Base-by-base conservation (phyloP, 768 basidiomycete species). In the Galerina marginata region DNA sequence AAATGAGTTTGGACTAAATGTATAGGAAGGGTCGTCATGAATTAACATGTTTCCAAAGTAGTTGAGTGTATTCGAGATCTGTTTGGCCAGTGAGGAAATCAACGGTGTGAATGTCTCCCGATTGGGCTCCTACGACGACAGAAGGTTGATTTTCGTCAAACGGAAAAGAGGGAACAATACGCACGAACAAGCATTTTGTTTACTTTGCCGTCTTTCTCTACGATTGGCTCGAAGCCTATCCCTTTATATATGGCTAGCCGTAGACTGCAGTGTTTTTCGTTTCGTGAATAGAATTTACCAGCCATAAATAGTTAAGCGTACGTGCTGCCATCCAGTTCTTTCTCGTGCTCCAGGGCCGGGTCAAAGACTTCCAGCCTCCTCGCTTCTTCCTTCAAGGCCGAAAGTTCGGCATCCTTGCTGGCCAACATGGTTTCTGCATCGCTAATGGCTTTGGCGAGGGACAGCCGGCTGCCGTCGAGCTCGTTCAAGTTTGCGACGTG, bases 371-470 rank as follows among this genome's bases (percentile, higher is more conserved):
- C 91, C 60, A 91, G 70, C 43, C 71, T 73, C 36, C 81, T 79
- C 0, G 82, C 82, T 62, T 87, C 86, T 55, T 89, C 89, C 65
- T 89, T 90, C 59, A 93, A 75, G 4, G 79, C 77, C 6, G 89
- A 79, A 0, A 92, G 81, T 67, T 91, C 90, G 2, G 85, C 87
- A 66, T 93, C 90, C 66, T 86, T 87, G 66, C 82, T 85, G 6
- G 86, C 85, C 6, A 90, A 71, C 47, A 84, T 71, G 42, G 83
- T 81, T 74, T 93, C 90, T 1, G 82, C 79, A 63, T 92, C 91
- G 52, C 88, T 87, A 63, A 92, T 89, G 5, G 88, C 84, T 67
- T 93, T 93, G 23, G 82, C 86, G 14, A 92, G 79, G 14, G 88
- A 85, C 47, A 92, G 71, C 36, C 85, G 83, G 6, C 80, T 82